Conservation (phyloP, 164 flowering plant species). For the Vitis rotundifolia region DNA sequence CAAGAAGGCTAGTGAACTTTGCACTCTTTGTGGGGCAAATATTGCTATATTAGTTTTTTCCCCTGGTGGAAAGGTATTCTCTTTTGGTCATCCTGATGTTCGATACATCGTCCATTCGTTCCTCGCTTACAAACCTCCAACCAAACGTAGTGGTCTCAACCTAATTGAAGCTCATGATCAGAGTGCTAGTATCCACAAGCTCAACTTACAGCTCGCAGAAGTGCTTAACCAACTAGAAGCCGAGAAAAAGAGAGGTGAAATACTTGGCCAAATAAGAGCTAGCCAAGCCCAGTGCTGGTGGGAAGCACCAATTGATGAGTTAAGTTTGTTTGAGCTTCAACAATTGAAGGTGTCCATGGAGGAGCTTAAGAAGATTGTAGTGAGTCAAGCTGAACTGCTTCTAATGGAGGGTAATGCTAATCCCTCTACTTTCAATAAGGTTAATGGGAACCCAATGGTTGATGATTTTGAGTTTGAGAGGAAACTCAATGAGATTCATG, state of each 20-base stretch:
- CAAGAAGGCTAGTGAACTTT: conserved; percentile 23
- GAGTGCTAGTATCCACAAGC: neutral
- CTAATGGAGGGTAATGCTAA: too few species aligned
- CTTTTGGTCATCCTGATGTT: conserved; percentile 13
- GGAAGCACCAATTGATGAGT: neutral
- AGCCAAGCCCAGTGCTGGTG: conserved; percentile 5
- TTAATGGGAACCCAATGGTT: too few species aligned
- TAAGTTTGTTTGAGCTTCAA: conserved; percentile 1
- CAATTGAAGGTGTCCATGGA: neutral
- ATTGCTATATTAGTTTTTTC: conserved; percentile 5
- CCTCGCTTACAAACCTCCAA: neutral
- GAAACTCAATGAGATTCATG: too few species aligned
- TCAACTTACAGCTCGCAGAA: conserved; percentile 2
- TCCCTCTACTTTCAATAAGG: too few species aligned
- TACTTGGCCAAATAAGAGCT: neutral
- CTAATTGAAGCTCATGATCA: neutral
- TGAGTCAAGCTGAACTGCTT: neutral
- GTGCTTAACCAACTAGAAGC: neutral
- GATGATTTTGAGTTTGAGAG: too few species aligned
- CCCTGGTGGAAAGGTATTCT: conserved; percentile 7
- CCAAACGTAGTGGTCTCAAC: neutral
- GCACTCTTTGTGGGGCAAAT: conserved; percentile 10
- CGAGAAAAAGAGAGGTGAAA: conserved; percentile 3
- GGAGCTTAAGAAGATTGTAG: conserved; percentile 2
- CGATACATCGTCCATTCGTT: conserved; percentile 1